Evolutionary conservation across 2,329 filamentous ascomycete species (phyloP).

Genomic region (Harringtonia lauricola): DNA sequence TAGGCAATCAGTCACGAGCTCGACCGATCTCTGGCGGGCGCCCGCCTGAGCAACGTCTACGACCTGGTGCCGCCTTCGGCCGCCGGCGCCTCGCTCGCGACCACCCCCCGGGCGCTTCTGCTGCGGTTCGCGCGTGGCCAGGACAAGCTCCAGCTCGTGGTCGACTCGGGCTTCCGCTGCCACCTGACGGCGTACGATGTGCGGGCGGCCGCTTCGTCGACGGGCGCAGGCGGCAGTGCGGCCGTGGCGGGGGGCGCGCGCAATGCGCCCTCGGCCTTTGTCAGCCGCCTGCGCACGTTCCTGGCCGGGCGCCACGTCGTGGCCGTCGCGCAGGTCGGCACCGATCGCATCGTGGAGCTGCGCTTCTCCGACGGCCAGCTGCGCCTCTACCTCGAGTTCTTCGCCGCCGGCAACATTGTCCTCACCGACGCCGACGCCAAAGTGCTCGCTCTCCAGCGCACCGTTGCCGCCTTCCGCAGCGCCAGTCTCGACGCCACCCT

Average conservation of each 20-base stretch:
- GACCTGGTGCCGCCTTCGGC: conserved; percentile 44
- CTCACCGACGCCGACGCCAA: conserved; percentile 77
- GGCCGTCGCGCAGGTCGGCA: conserved; percentile 72
- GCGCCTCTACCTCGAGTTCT: conserved; percentile 86
- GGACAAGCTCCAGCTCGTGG: conserved; percentile 76
- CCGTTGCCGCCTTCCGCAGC: conserved; percentile 12
- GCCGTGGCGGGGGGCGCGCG: not conserved
- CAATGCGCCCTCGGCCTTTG: conserved; percentile 67
- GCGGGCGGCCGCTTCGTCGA: conserved; percentile 79
- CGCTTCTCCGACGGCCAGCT: conserved; percentile 88
- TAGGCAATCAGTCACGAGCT: conserved; percentile 94
- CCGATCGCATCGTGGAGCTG: conserved; percentile 85
- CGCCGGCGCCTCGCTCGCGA: conserved; percentile 2
- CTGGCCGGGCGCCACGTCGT: conserved; percentile 82
- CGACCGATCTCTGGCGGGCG: conserved; percentile 58
- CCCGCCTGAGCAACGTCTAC: conserved; percentile 89
- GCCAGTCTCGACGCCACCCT: conserved; percentile 12
- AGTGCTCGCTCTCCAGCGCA: conserved; percentile 66
- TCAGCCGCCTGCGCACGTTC: conserved; percentile 73
- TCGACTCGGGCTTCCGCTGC: conserved; percentile 93
- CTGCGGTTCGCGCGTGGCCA: conserved; percentile 91
- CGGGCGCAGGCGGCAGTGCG: no score
- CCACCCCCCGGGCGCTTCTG: conserved; percentile 73
- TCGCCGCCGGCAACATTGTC: conserved; percentile 87
- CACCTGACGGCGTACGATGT: conserved; percentile 79